Evolutionary conservation across 306 rosid genomes (phyloP).

Genomic region (Lathyrus sativus): DNA sequence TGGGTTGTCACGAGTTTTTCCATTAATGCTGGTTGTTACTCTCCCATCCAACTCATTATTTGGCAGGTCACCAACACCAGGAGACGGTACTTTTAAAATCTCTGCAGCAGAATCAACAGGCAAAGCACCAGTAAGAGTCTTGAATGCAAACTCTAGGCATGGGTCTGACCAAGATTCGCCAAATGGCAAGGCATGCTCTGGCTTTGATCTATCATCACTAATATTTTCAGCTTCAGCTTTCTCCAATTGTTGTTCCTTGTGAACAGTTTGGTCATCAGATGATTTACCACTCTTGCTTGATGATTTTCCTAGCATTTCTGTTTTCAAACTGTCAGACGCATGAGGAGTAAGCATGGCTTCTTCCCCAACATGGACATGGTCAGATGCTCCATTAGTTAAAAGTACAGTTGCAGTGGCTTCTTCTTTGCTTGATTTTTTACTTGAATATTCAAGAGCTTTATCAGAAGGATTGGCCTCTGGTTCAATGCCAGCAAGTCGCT

Average conservation of each 20-base stretch:
- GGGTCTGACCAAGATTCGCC: slow-evolving; percentile 87
- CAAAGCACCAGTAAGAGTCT: slow-evolving; percentile 87
- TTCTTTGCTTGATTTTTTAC: slow-evolving; percentile 42
- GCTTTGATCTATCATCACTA: slow-evolving; percentile 44
- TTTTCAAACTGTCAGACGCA: slow-evolving; percentile 41
- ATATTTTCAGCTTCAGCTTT: slow-evolving; percentile 46
- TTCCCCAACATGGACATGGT: slow-evolving; percentile 29
- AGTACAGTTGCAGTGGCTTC: slow-evolving; percentile 34
- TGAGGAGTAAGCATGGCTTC: slow-evolving; percentile 34
- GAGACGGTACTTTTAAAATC: slow-evolving; percentile 36
- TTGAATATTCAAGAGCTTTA: slow-evolving; percentile 51
- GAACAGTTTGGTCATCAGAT: slow-evolving; percentile 39
- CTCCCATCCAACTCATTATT: slow-evolving; percentile 42
- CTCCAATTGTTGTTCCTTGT: slow-evolving; percentile 46
- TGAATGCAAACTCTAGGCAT: slow-evolving; percentile 87
- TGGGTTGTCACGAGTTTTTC: slow-evolving; percentile 40
- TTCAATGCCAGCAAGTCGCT: slow-evolving; percentile 65
- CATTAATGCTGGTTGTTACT: slow-evolving; percentile 39
- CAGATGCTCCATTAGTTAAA: slow-evolving; percentile 45
- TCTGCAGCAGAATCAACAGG: slow-evolving; percentile 62
- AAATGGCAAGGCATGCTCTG: slow-evolving; percentile 52
- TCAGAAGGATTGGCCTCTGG: slow-evolving; percentile 59
- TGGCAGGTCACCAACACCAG: slow-evolving; percentile 40
- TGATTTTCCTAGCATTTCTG: slow-evolving; percentile 35
- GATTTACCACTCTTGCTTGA: slow-evolving; percentile 38